phyloP scores from a whole-genome alignment of 73 alveolate species.

The Paramecium octaurelia region DNA sequence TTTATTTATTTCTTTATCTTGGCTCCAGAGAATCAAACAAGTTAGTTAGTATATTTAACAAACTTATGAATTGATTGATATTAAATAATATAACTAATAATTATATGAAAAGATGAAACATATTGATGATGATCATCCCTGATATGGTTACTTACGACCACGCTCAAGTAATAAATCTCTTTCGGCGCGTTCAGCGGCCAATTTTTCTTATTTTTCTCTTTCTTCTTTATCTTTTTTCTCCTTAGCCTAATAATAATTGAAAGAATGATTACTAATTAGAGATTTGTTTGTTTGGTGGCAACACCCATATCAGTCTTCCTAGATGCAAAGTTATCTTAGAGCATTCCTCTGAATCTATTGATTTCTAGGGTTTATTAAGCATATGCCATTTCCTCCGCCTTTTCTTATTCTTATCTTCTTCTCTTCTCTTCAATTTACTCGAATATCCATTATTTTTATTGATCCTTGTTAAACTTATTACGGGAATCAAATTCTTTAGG shows the following conservation, averaged over 20 bases:
- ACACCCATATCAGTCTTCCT: constrained; percentile 50
- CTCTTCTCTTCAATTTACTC: constrained; percentile 25
- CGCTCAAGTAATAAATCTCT: background rate
- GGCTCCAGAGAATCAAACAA: background rate
- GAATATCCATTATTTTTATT: constrained; percentile 27
- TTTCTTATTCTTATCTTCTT: constrained; percentile 11
- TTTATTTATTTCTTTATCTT: too few relatives aligned
- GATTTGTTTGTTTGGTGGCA: constrained; percentile 36
- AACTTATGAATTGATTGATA: background rate
- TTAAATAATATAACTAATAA: background rate
- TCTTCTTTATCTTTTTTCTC: constrained; percentile 50
- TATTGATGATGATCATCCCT: background rate
- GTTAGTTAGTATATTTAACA: too few relatives aligned
- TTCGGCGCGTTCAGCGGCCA: constrained; percentile 22
- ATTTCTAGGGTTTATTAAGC: constrained; percentile 35
- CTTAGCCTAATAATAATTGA: background rate
- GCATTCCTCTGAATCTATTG: constrained; percentile 47
- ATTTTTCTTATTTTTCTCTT: constrained; percentile 28
- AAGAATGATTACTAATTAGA: background rate
- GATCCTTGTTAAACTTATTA: constrained; percentile 8
- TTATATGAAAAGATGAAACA: background rate
- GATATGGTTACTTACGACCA: background rate
- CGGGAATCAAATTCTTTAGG: constrained; percentile 5
- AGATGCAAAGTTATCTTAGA: background rate
- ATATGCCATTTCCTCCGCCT: constrained; percentile 39